Evolutionary conservation across 1,139 yeast species (phyloP), one percentile per base, ranked within the genome.

Genomic region (Kodamaea plutei): DNA sequence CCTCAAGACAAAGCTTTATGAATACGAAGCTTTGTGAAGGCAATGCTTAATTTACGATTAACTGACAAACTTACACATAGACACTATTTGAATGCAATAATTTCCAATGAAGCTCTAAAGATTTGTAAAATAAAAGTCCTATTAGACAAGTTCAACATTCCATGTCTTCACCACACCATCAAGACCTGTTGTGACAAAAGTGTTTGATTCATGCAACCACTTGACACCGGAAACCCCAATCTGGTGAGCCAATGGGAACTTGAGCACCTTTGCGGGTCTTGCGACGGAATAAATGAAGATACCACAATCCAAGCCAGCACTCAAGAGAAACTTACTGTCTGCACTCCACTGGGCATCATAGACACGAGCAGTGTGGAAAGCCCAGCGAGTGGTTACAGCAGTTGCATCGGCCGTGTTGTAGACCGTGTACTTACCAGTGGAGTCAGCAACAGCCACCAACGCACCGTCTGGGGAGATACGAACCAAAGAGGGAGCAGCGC

Each of bases 351-450:
- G 60, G 29, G 93, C 83, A 22, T 81, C 76, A 34, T 76, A 78
- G 37, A 91, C 82, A 36, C 74, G 78, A 35, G 95, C 80, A 3
- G 89, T 83, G 54, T 93, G 96, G 77, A 84, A 89, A 0, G 95
- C 82, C 99, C 99, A 91, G 52, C 97, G 76, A 1, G 93, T 77
- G 2, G 97, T 88, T 27, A 83, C 75, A 6, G 84, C 65, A 6
- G 71, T 49, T 24, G 69, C 74, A 28, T 77, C 78, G 1, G 59
- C 56, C 11, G 75, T 54, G 38, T 77, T 72, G 57, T 78, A 87
- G 18, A 87, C 65, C 9, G 80, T 61, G 43, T 87, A 84, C 54
- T 91, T 91, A 23, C 98, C 98, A 28, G 83, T 65, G 4, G 73
- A 67, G 50, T 89, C 97, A 30, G 96, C 96, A 15, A 82, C 85